Percentiles rank a stretch among this genome's conserved stretches.
These are phyloP conservation scores for Cryptosporidium ubiquitum DNA, from an alignment of 169 alveolate species.

Conservation along the genomic window DNA sequence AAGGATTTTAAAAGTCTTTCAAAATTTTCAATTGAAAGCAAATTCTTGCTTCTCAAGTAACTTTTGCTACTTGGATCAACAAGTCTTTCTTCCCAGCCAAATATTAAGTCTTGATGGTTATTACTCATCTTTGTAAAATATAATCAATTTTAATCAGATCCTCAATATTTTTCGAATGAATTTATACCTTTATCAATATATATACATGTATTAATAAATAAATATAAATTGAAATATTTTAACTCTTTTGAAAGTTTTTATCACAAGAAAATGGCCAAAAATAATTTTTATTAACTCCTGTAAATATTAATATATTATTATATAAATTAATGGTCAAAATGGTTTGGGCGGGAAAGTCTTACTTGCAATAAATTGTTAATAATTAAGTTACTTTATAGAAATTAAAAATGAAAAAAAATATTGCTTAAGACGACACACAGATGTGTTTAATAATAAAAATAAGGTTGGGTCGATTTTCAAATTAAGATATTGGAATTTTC, in stretches of 20 bases:
- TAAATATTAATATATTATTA: neutral
- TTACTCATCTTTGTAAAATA: neutral
- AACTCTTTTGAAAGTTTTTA: neutral
- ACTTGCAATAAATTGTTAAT: neutral
- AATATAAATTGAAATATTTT: neutral
- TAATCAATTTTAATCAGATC: neutral
- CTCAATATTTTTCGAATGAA: neutral
- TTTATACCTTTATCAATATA: neutral
- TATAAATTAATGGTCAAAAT: neutral
- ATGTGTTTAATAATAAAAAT: too few species aligned
- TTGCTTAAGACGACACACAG: neutral
- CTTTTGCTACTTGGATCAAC: neutral
- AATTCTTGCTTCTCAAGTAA: neutral
- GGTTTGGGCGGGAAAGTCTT: neutral
- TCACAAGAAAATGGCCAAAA: neutral
- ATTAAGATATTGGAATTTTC: too few species aligned
- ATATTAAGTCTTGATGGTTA: neutral
- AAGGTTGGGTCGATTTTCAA: neutral
- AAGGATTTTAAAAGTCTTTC: conserved; percentile 11
- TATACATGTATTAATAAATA: neutral
- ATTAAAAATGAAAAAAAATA: too few species aligned
- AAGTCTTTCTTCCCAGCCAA: conserved; percentile 54
- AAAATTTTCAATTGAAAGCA: neutral
- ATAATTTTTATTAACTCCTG: neutral
- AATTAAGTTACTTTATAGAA: too few species aligned